A percentile compares a stretch with the other conserved stretches of the same genome.
Evolutionary conservation across 371 early-diverging fungal genomes (phyloP).

Genomic region (Actinomortierella ambigua): DNA sequence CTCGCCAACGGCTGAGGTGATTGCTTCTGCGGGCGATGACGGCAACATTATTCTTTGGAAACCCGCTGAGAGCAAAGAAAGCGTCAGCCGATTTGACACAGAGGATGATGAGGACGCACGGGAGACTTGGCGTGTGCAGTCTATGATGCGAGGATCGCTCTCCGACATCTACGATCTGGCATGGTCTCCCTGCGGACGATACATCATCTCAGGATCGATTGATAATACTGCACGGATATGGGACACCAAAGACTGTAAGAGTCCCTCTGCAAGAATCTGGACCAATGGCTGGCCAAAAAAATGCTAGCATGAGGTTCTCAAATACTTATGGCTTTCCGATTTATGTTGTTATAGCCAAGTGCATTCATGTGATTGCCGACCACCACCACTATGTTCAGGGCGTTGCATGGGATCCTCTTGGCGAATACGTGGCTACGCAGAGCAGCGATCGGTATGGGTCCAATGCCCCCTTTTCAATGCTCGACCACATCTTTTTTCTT

Average conservation of each 20-base stretch:
- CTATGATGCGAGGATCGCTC: slow-evolving; percentile 57
- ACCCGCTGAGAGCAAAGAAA: slow-evolving; percentile 59
- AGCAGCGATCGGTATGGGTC: slow-evolving; percentile 85
- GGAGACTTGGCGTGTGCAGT: slow-evolving; percentile 62
- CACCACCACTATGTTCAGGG: slow-evolving; percentile 96
- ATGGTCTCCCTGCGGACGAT: slow-evolving; percentile 93
- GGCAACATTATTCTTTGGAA: slow-evolving; percentile 88
- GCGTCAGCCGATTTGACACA: slow-evolving; percentile 49
- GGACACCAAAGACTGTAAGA: slow-evolving; percentile 75
- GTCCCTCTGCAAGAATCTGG: too few species aligned
- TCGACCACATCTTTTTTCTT: too few species aligned
- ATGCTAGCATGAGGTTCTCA: too few species aligned
- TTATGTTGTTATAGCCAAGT: slow-evolving; percentile 56
- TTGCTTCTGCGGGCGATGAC: slow-evolving; percentile 95
- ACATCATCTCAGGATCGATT: slow-evolving; percentile 88
- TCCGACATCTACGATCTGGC: slow-evolving; percentile 93
- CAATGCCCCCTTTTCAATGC: slow-evolving; percentile 3
- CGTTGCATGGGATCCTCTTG: slow-evolving; percentile 95
- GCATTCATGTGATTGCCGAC: slow-evolving; percentile 81
- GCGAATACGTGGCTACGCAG: slow-evolving; percentile 87
- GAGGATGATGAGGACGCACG: slow-evolving; percentile 47
- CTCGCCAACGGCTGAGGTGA: slow-evolving; percentile 67
- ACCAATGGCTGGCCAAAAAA: too few species aligned
- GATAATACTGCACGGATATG: slow-evolving; percentile 94
- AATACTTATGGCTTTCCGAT: background rate